Evolutionary conservation across 257 asterid species (phyloP).

Genomic region (Jacaranda mimosifolia): DNA sequence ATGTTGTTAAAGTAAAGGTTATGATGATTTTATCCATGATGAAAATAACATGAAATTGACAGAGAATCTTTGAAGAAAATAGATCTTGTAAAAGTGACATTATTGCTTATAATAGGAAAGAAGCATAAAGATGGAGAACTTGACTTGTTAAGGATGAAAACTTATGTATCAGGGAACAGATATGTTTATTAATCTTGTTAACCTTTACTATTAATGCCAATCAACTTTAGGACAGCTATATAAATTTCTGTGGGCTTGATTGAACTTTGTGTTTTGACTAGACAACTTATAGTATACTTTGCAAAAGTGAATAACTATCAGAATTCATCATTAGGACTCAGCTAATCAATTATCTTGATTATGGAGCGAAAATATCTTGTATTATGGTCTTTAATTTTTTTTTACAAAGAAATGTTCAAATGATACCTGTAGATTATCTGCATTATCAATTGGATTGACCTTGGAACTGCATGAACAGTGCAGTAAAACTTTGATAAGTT

Average conservation of each 20-base stretch:
- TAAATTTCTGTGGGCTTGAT: conserved; percentile 6
- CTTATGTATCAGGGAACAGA: not conserved
- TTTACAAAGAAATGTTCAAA: not conserved
- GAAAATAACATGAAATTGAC: not conserved
- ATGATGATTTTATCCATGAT: conserved; percentile 22
- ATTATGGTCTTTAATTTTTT: not conserved
- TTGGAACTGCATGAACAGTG: not conserved
- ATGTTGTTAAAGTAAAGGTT: not conserved
- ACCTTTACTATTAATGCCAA: not conserved
- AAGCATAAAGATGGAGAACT: not conserved
- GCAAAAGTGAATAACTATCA: not conserved
- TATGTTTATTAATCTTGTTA: not conserved
- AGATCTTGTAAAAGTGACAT: conserved; percentile 17
- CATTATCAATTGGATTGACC: conserved; percentile 16
- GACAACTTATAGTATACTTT: not conserved
- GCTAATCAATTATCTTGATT: not conserved
- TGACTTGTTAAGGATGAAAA: not conserved
- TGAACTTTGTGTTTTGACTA: not conserved
- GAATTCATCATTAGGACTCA: conserved; percentile 2
- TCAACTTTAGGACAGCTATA: not conserved
- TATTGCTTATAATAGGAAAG: not conserved
- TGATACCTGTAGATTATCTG: conserved; percentile 22
- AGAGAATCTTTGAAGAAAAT: not conserved
- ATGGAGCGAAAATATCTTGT: not conserved
- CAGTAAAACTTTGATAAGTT: not conserved